Evolutionary conservation across 345 rosid species (phyloP).

Genomic region (Salix arbutifolia): DNA sequence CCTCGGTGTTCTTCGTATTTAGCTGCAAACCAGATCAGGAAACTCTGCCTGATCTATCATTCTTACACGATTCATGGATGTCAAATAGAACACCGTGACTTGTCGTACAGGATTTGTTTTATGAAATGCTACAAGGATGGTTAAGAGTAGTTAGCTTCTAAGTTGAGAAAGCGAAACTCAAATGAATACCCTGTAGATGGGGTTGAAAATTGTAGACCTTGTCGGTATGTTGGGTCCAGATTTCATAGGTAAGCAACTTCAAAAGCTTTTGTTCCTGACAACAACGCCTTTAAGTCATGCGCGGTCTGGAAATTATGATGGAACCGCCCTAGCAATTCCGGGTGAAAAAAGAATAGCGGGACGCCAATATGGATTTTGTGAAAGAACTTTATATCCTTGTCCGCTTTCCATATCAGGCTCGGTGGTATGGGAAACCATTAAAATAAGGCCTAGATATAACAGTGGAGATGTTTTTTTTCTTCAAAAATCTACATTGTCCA

Average conservation of each 20-base stretch:
- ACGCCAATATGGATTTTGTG: background rate
- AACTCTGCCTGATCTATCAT: background rate
- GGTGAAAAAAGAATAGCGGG: background rate
- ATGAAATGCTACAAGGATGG: background rate
- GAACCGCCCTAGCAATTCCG: background rate
- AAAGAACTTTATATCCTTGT: background rate
- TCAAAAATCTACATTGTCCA: background rate
- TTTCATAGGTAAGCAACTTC: background rate
- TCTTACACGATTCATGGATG: background rate
- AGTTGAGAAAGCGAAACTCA: background rate
- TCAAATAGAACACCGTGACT: background rate
- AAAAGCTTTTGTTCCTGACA: background rate
- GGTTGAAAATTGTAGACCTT: background rate
- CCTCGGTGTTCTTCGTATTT: background rate
- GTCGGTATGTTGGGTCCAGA: background rate
- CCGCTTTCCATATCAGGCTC: background rate
- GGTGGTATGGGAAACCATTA: background rate
- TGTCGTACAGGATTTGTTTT: background rate
- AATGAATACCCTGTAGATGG: background rate
- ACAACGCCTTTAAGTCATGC: background rate
- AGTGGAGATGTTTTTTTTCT: background rate
- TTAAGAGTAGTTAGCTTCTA: background rate
- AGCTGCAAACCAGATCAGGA: background rate
- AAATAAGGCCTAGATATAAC: too few species aligned
- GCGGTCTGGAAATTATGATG: constrained; percentile 4